Evolutionary conservation across 331 rosid genomes (phyloP), one percentile per base, ranked within the genome.

Genomic region (Malus hybrid): DNA sequence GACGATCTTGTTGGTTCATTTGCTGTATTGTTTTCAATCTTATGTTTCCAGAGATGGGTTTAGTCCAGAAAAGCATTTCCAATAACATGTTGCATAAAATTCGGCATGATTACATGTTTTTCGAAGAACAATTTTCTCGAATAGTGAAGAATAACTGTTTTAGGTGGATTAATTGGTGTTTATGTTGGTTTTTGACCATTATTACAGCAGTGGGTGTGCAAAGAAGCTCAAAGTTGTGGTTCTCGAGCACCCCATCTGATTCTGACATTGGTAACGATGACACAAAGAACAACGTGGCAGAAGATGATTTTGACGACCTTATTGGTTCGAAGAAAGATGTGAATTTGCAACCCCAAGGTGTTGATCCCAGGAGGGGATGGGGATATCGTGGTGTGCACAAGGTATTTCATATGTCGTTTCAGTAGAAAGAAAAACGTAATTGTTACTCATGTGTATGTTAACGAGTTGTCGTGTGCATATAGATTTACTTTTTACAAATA

Each of bases 381-480:
- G 88, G 79, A 72, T 95, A 79, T 84, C 97, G 98, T 0, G 99
- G 99, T 63, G 99, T 95, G 70, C 99, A 95, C 82, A 95, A 89
- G 99, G 98, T 95, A 92, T 72, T 73, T 46, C 56, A 30, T 60
- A 57, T 32, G 13, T 22, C 39, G 62, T 63, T 68, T 69, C 63
- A 65, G 46, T 48, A 28, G 39, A 63, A 60, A 20, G 9, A 34
- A 22, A 56, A 9, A 30, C 32, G 26, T 19, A 63, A 75, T 32
- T 33, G 6, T 52, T 50, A 11, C 36, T 15, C 19, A 20, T 67
- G 36, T 19, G 74, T 10, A 46, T 36, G 28, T 66, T 14, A 3
- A 58, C 7, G 6, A 14, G 46, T 3, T 39, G 46, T 39, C 13
- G 46, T 39, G 4, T 10, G 46, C 46, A 39, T 10, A 39, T 39